These are phyloP conservation scores for Citrullus amarus DNA, from an alignment of 306 rosid genomes.

Conservation along the genomic window DNA sequence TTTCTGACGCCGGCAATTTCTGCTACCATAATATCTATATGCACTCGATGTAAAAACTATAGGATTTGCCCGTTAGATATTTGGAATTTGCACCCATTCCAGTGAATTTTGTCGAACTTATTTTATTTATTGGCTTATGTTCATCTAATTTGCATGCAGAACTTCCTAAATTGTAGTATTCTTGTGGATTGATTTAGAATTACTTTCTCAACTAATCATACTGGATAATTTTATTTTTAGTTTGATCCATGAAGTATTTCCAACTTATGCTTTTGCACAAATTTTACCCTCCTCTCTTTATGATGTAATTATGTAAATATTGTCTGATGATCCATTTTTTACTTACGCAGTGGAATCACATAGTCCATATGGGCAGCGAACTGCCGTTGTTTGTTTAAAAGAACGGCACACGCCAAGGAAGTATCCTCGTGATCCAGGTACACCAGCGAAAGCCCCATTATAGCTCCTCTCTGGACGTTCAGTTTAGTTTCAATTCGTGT, in stretches of 20 bases:
- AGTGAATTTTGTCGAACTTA: neutral
- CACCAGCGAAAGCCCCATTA: conserved; percentile 64
- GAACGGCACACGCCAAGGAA: conserved; percentile 50
- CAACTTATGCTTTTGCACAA: neutral
- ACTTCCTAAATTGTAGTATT: neutral
- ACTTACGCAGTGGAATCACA: conserved; percentile 58
- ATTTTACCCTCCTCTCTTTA: neutral
- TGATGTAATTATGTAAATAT: neutral
- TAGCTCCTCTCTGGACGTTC: conserved; percentile 13
- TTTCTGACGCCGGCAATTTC: neutral
- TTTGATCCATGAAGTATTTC: neutral
- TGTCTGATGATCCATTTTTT: neutral
- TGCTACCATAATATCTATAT: neutral
- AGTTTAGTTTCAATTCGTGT: conserved; percentile 9
- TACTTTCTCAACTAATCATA: neutral
- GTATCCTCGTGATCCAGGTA: conserved; percentile 83
- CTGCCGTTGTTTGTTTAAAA: conserved; percentile 57
- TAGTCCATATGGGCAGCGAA: conserved; percentile 77
- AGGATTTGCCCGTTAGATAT: neutral
- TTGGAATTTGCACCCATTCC: neutral
- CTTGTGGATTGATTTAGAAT: neutral
- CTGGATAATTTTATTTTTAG: neutral
- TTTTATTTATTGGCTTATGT: neutral
- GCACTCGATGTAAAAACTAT: neutral
- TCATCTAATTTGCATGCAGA: neutral